Conservation (phyloP, 2,329 filamentous ascomycete genomes). For the Alternaria brassicicola region DNA sequence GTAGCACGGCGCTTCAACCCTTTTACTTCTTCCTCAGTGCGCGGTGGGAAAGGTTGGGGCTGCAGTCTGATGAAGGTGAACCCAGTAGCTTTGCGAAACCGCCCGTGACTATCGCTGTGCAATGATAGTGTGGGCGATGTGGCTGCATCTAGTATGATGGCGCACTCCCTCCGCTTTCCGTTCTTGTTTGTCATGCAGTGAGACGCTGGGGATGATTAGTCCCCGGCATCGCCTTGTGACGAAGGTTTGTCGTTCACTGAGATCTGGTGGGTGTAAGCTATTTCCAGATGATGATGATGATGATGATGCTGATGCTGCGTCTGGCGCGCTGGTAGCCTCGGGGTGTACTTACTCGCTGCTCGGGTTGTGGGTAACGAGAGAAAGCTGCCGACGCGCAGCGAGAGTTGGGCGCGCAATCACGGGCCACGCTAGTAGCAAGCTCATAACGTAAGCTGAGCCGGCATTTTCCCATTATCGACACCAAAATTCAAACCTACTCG, state of each 20-base stretch:
- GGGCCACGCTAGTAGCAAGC: constrained; percentile 15
- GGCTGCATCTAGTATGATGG: constrained; percentile 32
- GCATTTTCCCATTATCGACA: background rate
- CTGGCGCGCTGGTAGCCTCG: background rate
- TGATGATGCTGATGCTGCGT: no score
- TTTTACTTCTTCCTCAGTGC: constrained; percentile 44
- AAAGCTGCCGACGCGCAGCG: constrained; percentile 18
- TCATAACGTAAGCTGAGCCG: constrained; percentile 17
- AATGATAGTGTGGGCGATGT: constrained; percentile 22
- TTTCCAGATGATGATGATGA: no score
- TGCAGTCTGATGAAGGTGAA: constrained; percentile 14
- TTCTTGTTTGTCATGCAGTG: constrained; percentile 41
- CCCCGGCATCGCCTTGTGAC: constrained; percentile 31
- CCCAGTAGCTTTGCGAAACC: constrained; percentile 25
- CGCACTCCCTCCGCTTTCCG: constrained; percentile 45
- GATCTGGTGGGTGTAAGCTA: constrained; percentile 27
- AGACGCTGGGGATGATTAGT: constrained; percentile 31
- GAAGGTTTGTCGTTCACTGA: constrained; percentile 36
- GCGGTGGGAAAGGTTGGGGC: constrained; percentile 34
- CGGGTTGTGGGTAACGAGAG: constrained; percentile 32
- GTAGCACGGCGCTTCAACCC: constrained; percentile 37
- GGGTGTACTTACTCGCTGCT: constrained; percentile 34
- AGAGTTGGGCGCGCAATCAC: constrained; percentile 28
- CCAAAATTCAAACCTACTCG: constrained; percentile 3
- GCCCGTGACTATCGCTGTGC: constrained; percentile 20